phyloP scores from a whole-genome alignment of 1,284 basidiomycete species.

The Puccinia hordei region DNA sequence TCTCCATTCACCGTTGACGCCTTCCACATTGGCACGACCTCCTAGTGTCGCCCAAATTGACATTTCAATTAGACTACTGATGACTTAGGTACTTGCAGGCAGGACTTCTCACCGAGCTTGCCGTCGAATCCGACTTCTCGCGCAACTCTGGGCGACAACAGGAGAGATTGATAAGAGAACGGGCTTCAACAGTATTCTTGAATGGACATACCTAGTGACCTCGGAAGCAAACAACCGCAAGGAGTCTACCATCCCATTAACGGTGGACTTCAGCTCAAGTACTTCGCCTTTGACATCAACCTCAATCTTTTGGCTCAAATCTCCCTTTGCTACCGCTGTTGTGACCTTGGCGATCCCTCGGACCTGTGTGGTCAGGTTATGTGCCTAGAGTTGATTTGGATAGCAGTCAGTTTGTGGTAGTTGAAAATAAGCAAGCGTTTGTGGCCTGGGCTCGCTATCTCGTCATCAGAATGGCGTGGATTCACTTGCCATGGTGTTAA shows the following conservation, averaged over 20 bases:
- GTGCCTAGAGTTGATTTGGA: constrained; percentile 52
- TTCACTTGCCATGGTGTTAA: constrained; percentile 60
- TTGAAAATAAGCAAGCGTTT: too few relatives aligned
- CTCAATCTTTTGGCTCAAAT: constrained; percentile 60
- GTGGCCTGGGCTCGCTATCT: too few relatives aligned
- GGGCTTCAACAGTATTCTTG: background rate
- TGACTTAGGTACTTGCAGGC: too few relatives aligned
- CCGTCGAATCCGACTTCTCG: constrained; percentile 60
- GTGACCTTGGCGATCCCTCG: constrained; percentile 60
- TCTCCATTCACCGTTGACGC: constrained; percentile 61
- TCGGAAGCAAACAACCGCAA: constrained; percentile 60
- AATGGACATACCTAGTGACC: constrained; percentile 54
- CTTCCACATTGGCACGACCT: constrained; percentile 59
- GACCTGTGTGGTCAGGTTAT: constrained; percentile 52
- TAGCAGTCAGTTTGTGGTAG: background rate
- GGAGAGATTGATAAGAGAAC: background rate
- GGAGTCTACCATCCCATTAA: constrained; percentile 61
- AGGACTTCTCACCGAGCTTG: constrained; percentile 67
- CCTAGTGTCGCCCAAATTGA: constrained; percentile 53
- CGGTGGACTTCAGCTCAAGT: constrained; percentile 59
- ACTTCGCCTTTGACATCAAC: constrained; percentile 61
- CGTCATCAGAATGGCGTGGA: too few relatives aligned
- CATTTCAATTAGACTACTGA: constrained; percentile 56
- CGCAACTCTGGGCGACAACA: constrained; percentile 70
- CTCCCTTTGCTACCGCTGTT: constrained; percentile 60